These are phyloP conservation scores for Aspergillus campestris DNA, from an alignment of 495 filamentous ascomycete species.

Conservation along the genomic window DNA sequence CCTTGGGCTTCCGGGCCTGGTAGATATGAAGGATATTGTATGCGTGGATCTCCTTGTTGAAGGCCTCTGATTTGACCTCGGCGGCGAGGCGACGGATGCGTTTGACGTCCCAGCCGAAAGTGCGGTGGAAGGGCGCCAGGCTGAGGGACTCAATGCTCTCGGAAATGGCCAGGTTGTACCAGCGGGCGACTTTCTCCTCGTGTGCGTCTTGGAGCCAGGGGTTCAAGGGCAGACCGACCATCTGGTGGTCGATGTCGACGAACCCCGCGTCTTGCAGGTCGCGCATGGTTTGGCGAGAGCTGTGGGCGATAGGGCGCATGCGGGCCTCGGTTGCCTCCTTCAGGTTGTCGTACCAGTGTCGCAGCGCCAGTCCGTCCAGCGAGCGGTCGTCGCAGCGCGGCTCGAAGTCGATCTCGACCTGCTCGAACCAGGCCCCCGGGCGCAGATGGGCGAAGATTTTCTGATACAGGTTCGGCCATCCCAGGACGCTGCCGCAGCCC, in stretches of 20 bases:
- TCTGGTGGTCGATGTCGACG: constrained; percentile 67
- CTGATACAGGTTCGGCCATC: constrained; percentile 69
- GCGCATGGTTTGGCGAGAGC: constrained; percentile 48
- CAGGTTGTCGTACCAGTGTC: constrained; percentile 62
- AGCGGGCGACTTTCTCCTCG: constrained; percentile 63
- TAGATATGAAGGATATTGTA: constrained; percentile 64
- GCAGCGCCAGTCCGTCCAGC: constrained; percentile 41
- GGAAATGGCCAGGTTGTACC: constrained; percentile 75
- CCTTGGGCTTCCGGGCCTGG: constrained; percentile 34
- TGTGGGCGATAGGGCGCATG: constrained; percentile 59
- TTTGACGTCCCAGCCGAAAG: constrained; percentile 53
- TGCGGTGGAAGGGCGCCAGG: constrained; percentile 64
- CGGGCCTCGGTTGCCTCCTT: constrained; percentile 59
- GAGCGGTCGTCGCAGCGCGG: constrained; percentile 72
- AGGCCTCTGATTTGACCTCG: constrained; percentile 62
- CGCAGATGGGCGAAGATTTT: constrained; percentile 71
- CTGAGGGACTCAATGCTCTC: constrained; percentile 67
- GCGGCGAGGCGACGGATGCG: constrained; percentile 54
- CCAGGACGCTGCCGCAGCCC: constrained; percentile 69
- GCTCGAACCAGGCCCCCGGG: constrained; percentile 76
- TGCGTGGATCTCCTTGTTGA: constrained; percentile 56
- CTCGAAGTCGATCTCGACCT: constrained; percentile 82
- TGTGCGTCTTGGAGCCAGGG: constrained; percentile 66
- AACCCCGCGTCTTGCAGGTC: constrained; percentile 68
- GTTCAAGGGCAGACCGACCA: constrained; percentile 66